Base-by-base conservation (phyloP, 1,139 yeast species). In the Taphrina deformans region DNA sequence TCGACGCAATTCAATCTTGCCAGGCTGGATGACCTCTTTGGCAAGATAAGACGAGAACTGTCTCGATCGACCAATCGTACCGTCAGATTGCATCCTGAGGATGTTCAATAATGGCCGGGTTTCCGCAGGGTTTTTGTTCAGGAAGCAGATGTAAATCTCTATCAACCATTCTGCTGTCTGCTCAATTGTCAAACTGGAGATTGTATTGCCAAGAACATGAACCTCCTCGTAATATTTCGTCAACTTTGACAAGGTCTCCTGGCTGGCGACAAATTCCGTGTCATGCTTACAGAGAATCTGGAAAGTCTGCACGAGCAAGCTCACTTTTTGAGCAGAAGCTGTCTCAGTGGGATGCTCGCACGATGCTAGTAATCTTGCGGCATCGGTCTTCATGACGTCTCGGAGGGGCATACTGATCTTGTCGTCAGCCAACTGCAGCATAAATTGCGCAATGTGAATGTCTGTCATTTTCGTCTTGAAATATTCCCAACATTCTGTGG, bases 401-500 rank as follows among this genome's bases (percentile, higher is more conserved):
- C 69, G 55, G 18, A 67, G 45, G 9, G 67, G 50, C 12, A 46
- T 44, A 44, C 68, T 69, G 23, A 23, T 33, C 21, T 63, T 66
- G 40, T 64, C 66, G 16, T 60, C 61, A 10, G 69, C 67, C 14
- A 71, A 59, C 44, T 71, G 71, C 12, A 67, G 72, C 66, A 79
- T 75, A 81, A 82, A 81, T 79, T 85, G 68, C 78, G 96, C 96
- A 71, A 86, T 78, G 61, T 84, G 83, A 67, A 96, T 81, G 66
- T 85, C 85, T 52, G 84, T 82, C 73, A 88, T 82, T 71, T 88
- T 87, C 23, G 83, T 83, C 56, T 83, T 78, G 76, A 89, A 91
- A 73, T 86, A 90, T 45, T 84, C 85, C 67, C 86, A 79, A 2
- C 96, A 83, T 69, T 92, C 89, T 33, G 82, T 84, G 1, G 96